Evolutionary conservation across 1,284 basidiomycete species (phyloP).

Genomic region (Ustilago nuda): DNA sequence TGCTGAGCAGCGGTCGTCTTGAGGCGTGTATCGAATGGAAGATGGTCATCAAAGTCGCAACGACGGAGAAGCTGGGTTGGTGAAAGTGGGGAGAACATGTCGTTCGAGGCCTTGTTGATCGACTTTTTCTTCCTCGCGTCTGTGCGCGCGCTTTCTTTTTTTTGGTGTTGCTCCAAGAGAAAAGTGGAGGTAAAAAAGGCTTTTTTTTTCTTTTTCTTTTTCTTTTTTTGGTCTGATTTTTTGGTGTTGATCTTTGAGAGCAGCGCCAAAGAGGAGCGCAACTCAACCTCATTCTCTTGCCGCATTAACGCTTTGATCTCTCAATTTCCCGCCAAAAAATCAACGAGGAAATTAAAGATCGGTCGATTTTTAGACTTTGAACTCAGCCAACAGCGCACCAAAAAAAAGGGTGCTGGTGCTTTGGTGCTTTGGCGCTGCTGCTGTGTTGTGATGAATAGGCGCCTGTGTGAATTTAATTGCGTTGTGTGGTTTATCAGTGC

Average conservation of each 20-base stretch:
- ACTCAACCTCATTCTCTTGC: neutral
- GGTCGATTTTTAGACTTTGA: constrained; percentile 14
- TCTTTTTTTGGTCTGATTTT: constrained; percentile 5
- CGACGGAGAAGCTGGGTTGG: neutral
- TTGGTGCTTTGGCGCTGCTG: neutral
- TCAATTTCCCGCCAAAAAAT: neutral
- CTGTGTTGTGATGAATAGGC: constrained; percentile 1
- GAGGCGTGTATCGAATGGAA: neutral
- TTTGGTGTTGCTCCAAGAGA: neutral
- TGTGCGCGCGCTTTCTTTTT: neutral
- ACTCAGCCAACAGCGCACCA: constrained; percentile 13
- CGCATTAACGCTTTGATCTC: constrained; percentile 1
- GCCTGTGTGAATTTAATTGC: constrained; percentile 4
- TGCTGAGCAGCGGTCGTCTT: constrained; percentile 1
- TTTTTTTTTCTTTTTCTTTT: neutral
- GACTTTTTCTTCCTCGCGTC: neutral
- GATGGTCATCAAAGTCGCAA: constrained; percentile 16
- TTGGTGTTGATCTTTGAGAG: neutral
- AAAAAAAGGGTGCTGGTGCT: too few relatives aligned
- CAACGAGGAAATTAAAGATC: constrained; percentile 7
- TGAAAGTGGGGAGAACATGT: constrained; percentile 5
- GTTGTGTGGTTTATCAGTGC: neutral
- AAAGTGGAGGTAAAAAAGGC: constrained; percentile 19
- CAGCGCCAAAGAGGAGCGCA: neutral
- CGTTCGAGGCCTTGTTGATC: constrained; percentile 3